These are phyloP conservation scores for Syncephalastrum monosporum DNA, from an alignment of 371 early-diverging fungal genomes.

Conservation along the genomic window DNA sequence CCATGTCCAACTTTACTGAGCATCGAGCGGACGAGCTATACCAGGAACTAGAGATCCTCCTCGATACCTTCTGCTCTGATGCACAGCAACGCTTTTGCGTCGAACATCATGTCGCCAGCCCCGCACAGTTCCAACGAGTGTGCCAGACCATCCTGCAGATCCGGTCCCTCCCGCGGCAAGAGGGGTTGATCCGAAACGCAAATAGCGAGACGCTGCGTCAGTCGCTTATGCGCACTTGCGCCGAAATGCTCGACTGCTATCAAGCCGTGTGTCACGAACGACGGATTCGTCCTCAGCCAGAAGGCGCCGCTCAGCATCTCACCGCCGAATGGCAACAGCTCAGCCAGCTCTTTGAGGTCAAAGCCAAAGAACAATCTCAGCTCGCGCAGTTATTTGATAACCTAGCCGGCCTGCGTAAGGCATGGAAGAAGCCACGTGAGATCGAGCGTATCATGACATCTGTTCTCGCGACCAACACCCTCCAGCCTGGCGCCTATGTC, in stretches of 20 bases:
- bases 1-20: conserved; percentile 9
- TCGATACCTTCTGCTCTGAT: conserved; percentile 18
- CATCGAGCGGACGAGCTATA: conserved; percentile 14
- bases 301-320: conserved; percentile 14
- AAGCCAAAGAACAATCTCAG: conserved; percentile 25
- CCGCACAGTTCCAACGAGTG: conserved; percentile 14
- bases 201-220: conserved; percentile 16
- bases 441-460: conserved; percentile 22
- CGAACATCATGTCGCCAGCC: conserved; percentile 16
- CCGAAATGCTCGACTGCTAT: conserved; percentile 21
- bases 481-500: conserved; percentile 17
- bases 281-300: conserved; percentile 10
- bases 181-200: conserved; percentile 1
- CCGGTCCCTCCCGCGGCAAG: conserved; percentile 2
- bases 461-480: conserved; percentile 15
- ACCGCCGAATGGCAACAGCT: conserved; percentile 32
- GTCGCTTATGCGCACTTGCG: conserved; percentile 13
- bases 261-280: conserved; percentile 19
- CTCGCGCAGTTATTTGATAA: conserved; percentile 12
- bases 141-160: conserved; percentile 17
- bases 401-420: conserved; percentile 13
- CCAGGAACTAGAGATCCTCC: conserved; percentile 16
- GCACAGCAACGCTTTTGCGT: conserved; percentile 22
- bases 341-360: conserved; percentile 25
- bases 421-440: conserved; percentile 20